A percentile compares a stretch with the other conserved stretches of the same genome.
Conservation (phyloP, 768 basidiomycete species). For the Dacryopinax spathularia region DNA sequence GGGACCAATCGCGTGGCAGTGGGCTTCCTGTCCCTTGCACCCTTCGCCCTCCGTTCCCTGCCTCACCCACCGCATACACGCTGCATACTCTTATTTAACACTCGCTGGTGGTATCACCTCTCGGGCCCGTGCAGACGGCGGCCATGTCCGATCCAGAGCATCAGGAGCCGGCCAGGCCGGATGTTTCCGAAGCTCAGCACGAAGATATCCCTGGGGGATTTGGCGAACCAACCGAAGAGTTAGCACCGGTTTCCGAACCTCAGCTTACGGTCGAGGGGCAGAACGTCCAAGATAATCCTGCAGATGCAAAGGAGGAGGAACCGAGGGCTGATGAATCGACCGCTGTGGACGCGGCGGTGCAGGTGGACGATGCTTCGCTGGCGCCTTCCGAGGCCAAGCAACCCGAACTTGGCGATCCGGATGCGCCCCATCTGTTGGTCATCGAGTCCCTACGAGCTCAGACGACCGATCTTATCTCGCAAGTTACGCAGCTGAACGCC, state of each 20-base stretch:
- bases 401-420: slow-evolving; percentile 18
- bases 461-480: slow-evolving; percentile 73
- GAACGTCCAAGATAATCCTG: neutral
- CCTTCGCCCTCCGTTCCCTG: neutral
- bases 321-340: neutral
- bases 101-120: neutral
- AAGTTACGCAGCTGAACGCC: slow-evolving; percentile 77
- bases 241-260: neutral
- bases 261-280: neutral
- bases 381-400: neutral
- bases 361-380: neutral
- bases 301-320: neutral
- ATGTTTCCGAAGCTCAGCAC: neutral
- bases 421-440: slow-evolving; percentile 68
- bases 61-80: neutral
- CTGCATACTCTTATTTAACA: neutral
- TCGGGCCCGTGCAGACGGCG: neutral
- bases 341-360: neutral
- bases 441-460: slow-evolving; percentile 68
- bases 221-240: neutral
- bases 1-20: slow-evolving; percentile 3
- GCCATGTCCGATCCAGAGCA: neutral
- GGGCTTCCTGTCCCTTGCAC: neutral
- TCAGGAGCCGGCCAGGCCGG: neutral
- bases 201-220: neutral